Evolutionary conservation across 1,284 basidiomycete genomes (phyloP).

Genomic region (Papiliotrema flavescens): DNA sequence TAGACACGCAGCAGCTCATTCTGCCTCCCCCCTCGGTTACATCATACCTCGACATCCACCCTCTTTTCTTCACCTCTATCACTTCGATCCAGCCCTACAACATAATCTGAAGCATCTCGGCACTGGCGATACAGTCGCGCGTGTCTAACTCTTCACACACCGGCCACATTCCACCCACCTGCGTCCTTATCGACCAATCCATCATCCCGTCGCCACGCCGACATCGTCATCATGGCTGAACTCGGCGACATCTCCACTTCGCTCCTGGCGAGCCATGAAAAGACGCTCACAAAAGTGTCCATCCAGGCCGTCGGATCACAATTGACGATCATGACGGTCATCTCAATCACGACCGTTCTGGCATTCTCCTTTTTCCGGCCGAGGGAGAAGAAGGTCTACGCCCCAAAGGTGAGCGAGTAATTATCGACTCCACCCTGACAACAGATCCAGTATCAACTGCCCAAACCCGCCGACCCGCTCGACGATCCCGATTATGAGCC

Average conservation of each 20-base stretch:
- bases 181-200: neutral
- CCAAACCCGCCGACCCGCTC: slow-evolving; percentile 20
- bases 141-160: too few species aligned
- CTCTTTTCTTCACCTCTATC: neutral
- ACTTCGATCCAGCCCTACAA: neutral
- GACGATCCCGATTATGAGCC: slow-evolving; percentile 44
- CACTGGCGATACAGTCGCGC: too few species aligned
- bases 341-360: slow-evolving; percentile 65
- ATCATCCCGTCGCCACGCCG: neutral
- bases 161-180: neutral
- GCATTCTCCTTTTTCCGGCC: slow-evolving; percentile 74
- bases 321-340: slow-evolving; percentile 64
- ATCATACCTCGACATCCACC: neutral
- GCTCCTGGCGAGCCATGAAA: slow-evolving; percentile 34
- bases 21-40: neutral
- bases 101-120: too few species aligned
- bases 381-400: slow-evolving; percentile 59
- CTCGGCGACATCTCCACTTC: slow-evolving; percentile 23
- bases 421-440: neutral
- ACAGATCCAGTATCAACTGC: slow-evolving; percentile 70
- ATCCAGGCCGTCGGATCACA: slow-evolving; percentile 80
- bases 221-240: slow-evolving; percentile 21
- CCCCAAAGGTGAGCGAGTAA: slow-evolving; percentile 50
- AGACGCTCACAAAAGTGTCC: slow-evolving; percentile 41
- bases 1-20: neutral